These are phyloP conservation scores for Globisporangium lucens DNA, from an alignment of 352 stramenopile species.

Conservation along the genomic window DNA sequence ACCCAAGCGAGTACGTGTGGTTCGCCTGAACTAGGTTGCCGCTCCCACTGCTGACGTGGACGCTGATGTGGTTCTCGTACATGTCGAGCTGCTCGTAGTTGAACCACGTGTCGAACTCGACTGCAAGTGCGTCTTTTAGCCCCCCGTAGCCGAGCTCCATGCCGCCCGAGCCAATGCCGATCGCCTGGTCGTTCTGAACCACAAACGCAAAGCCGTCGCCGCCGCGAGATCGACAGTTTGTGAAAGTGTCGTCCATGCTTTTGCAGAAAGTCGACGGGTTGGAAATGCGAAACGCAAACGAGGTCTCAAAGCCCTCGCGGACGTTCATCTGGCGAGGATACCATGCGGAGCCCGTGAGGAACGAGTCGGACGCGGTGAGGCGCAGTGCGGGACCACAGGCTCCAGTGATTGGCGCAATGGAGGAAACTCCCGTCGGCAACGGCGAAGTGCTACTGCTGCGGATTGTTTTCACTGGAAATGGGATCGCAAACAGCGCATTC, in stretches of 20 bases:
- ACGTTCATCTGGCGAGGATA: constrained; percentile 89
- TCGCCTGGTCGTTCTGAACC: constrained; percentile 73
- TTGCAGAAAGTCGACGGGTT: constrained; percentile 86
- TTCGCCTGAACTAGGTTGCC: constrained; percentile 46
- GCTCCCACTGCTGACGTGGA: constrained; percentile 57
- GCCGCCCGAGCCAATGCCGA: constrained; percentile 64
- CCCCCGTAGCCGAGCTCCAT: constrained; percentile 86
- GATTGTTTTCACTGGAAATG: constrained; percentile 46
- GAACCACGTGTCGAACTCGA: constrained; percentile 94
- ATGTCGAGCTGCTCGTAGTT: constrained; percentile 85
- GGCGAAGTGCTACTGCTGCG: constrained; percentile 18
- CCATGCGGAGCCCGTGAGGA: constrained; percentile 86
- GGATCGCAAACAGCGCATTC: constrained; percentile 36
- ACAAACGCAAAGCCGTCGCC: constrained; percentile 84
- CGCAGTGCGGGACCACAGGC: constrained; percentile 70
- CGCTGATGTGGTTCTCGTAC: constrained; percentile 92
- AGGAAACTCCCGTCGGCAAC: constrained; percentile 5
- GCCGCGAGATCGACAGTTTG: constrained; percentile 70
- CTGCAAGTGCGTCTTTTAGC: constrained; percentile 76
- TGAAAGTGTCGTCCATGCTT: constrained; percentile 86
- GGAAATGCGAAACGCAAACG: constrained; percentile 77
- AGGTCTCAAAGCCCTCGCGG: constrained; percentile 89
- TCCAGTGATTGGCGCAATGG: constrained; percentile 33
- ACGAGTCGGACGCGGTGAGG: constrained; percentile 70
- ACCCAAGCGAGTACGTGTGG: constrained; percentile 72